Evolutionary conservation across 148 eudicot species (phyloP), one percentile per base, ranked within the genome.

Genomic region (Pharnaceum exiguum): DNA sequence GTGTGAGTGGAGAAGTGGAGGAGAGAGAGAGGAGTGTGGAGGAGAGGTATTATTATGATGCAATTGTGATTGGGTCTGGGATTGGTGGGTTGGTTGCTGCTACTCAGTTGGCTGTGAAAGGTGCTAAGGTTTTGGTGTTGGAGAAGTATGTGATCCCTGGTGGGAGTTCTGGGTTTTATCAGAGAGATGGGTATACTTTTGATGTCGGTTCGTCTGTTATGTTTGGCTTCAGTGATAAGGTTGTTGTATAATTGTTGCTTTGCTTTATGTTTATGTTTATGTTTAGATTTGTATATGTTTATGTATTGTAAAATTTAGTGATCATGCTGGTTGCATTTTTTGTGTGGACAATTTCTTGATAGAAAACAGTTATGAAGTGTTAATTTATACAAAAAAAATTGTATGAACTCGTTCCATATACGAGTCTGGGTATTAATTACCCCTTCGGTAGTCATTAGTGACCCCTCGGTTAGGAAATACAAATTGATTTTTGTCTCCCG

Each of bases 61-160:
- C 89, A 17, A 86, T 94, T 63, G 91, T 94, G 22, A 80, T 94
- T 57, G 99, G 95, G 50, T 89, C 99, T 16, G 99, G 99, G 46
- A 86, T 94, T 69, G 99, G 99, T 19, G 99, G 96, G 23, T 72
- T 94, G 70, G 96, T 94, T 73, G 95, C 95, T 9, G 95, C 87
- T 6, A 85, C 99, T 8, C 99, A 94, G 69, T 68, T 94, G 66
- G 95, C 99, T 47, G 99, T 94, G 21, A 94, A 88, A 58, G 99
- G 99, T 28, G 99, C 96, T 10, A 79, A 69, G 65, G 99, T 94
- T 76, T 80, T 94, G 79, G 95, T 89, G 28, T 67, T 88, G 48
- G 99, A 94, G 81, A 94, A 94, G 78, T 94, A 94, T 77, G 84
- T 94, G 51, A 86, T 94, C 60, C 99, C 96, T 69, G 99, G 96